Base-by-base conservation (phyloP, 2,329 filamentous ascomycete genomes). In the Penicillium sp. region DNA sequence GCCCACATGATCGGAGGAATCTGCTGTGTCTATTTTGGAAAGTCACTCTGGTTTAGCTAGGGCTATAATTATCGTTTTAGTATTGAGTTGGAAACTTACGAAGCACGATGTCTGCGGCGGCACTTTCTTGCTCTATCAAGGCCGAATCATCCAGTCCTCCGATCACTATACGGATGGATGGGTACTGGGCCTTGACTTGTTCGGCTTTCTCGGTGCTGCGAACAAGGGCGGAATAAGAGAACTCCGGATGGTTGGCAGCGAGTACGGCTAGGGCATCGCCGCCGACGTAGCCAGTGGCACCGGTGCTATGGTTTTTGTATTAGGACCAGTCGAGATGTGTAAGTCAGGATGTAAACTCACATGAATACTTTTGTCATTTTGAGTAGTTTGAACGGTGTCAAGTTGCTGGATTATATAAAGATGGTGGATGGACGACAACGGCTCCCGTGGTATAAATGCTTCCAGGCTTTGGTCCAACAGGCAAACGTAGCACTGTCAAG, bases 31-130 rank as follows among this genome's bases (percentile, higher is more conserved):
- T 67, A 30, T 61, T 36, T 7, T 4, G 9, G 9, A 19, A 16
- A 5, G 19, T 57, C 18, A 55, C 42, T 14, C 9, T 11, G 14
- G 9, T 2, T 36, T 30, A 3, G 27, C 30, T 19, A 34, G 5
- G 10, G 52, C 51, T 7, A 35, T 47, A 4, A 47, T 46, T 2
- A 2, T 30, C 4, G 7, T 14, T 1, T 10, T 26, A 13, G 16
- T 35, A n/a, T n/a, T 34, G 10, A 35, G 9, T 16, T 10, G 16
- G 4, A 10, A 26, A 62, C 67, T 46, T 61, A 76, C 73, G 72
- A 59, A 81, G 64, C 3, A 84, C 79, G 45, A 84, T 76, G 65
- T 83, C 77, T 3, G 80, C 78, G 46, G 73, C 71, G 0, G 70
- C 66, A 19, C 76, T 74, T 55, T 80, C 78, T 30, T 73, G 66